Percentiles rank a stretch among this genome's conserved stretches.
Evolutionary conservation across 768 basidiomycete species (phyloP).

Genomic region (Mycena amicta): DNA sequence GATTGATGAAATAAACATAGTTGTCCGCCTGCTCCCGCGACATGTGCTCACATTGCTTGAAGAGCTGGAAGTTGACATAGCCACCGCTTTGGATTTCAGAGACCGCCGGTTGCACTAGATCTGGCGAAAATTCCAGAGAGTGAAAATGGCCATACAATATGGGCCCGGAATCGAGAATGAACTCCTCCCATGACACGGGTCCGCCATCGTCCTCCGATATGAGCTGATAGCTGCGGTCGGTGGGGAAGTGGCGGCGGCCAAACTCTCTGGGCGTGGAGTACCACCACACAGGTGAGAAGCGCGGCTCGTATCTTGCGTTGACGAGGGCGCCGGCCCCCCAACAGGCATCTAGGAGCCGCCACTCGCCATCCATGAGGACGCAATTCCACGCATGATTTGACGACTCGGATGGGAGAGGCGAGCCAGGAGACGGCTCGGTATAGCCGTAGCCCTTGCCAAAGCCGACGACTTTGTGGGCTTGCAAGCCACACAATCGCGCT

Average conservation of each 20-base stretch:
- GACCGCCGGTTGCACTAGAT: constrained; percentile 37
- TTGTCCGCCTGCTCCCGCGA: constrained; percentile 44
- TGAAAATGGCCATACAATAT: constrained; percentile 38
- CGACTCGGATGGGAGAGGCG: constrained; percentile 38
- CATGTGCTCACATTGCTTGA: constrained; percentile 51
- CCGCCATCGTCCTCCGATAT: constrained; percentile 41
- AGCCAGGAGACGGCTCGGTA: constrained; percentile 31
- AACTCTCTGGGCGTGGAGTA: constrained; percentile 45
- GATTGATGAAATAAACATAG: constrained; percentile 41
- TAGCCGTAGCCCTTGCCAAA: constrained; percentile 53
- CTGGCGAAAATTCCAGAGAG: constrained; percentile 33
- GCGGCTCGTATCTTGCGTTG: constrained; percentile 35
- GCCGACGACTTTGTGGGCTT: constrained; percentile 43
- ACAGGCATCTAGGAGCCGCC: constrained; percentile 50
- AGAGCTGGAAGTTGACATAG: constrained; percentile 40
- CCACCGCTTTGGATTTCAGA: constrained; percentile 37
- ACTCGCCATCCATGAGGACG: constrained; percentile 45
- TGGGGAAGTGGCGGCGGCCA: constrained; percentile 46
- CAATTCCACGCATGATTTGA: constrained; percentile 55
- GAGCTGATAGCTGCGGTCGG: constrained; percentile 46
- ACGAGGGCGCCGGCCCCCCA: constrained; percentile 51
- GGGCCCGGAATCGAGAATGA: constrained; percentile 46
- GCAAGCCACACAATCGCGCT: constrained; percentile 41
- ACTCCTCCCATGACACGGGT: constrained; percentile 45
- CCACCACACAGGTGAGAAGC: constrained; percentile 46